Base-by-base conservation (phyloP, 768 basidiomycete species). In the Mycena kentingensis region DNA sequence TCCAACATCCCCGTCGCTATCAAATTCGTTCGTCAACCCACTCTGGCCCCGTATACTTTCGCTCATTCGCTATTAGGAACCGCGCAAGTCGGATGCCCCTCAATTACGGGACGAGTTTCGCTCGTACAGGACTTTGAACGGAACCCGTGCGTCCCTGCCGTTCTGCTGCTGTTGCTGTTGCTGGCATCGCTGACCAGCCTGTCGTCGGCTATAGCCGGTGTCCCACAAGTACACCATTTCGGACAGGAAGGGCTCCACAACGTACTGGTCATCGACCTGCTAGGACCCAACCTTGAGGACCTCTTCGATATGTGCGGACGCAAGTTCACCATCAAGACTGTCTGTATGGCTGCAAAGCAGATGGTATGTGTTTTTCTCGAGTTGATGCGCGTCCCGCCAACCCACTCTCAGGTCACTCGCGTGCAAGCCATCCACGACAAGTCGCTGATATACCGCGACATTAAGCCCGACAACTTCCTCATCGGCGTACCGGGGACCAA, bases 221-320 rank as follows among this genome's bases (percentile, higher is more conserved):
- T 99, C 47, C 96, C 96, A 2, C 95, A 98, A 70, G 97, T 98
- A 25, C 93, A 98, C 73, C 90, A 99, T 77, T 99, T 98, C 65
- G 96, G 96, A 42, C 94, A 97, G 70, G 96, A 99, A 72, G 97
- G 96, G 13, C 80, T 98, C 35, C 97, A 99, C 75, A 99, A 99
- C 70, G 92, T 91, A 51, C 82, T 92, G 43, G 90, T 90, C 68
- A 90, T 95, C 55, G 96, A 99, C 73, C 79, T 99, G 26, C 79
- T 99, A 13, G 97, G 96, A n/a, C 96, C 96, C 19, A 96, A 94
- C 63, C 75, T 99, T 37, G 96, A 99, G 73, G 96, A 99, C 67
- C 79, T 99, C 28, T 98, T 99, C 67, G 96, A 98, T 72, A 94
- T 97, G 93, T 98, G 95, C 68, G 85, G 88, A n/a, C 87, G 96